Base-by-base conservation (phyloP, 2,329 filamentous ascomycete species). In the Alternaria hordeiaustralica region DNA sequence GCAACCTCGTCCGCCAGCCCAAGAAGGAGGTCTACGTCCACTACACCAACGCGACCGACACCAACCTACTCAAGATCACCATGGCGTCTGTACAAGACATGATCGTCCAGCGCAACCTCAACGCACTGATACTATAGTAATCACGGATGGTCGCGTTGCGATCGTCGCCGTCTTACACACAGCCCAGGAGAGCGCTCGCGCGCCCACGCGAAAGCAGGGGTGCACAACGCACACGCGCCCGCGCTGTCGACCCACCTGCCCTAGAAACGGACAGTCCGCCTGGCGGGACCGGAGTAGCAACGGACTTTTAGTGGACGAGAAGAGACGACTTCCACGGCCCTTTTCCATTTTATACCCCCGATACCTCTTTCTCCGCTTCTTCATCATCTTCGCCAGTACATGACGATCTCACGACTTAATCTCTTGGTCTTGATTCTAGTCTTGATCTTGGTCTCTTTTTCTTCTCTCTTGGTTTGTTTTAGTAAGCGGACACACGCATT, bases 31-130 rank as follows among this genome's bases (percentile, higher is more conserved):
- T 84, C 46, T 85, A 85, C 63, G 82, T 85, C 20, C 83, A 85
- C 73, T 85, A 82, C 75, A 85, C 84, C 54, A 85, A 85, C 70
- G 84, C 84, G 9, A 85, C 84, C 50, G 84, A 85, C 66, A 85
- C 84, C 51, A 78, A 85, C 71, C 72, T 85, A 61, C 75, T 99
- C 58, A 84, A 85, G 72, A 85, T 84, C 76, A 85, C 84, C 26
- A 85, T 85, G 84, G 80, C 80, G 57, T 84, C 82, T 36, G 83
- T 85, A 54, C 84, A 85, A 70, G 84, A 85, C 68, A 85, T 85
- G 84, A 85, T 85, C 68, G 83, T 85, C 55, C 84, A 85, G 71
- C 82, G 83, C 61, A 85, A 85, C 68, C 77, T 85, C 69, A 83
- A 85, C 67, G 81, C 81, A 47, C 74, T 85, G 66, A 85, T 85